Conservation (phyloP, 306 rosid genomes). For the Vigna mungo region DNA sequence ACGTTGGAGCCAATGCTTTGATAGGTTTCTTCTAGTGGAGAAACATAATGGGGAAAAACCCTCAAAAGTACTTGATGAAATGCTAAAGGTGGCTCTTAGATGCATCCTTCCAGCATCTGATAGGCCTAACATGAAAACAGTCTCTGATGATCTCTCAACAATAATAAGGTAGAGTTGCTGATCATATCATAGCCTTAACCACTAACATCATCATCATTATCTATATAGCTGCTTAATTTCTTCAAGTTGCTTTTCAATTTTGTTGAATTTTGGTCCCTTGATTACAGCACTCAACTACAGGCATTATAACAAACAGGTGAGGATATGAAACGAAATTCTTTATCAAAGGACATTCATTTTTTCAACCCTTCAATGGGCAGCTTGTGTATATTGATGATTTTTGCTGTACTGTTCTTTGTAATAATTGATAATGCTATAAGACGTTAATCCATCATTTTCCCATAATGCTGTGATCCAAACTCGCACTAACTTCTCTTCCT, state of each 20-base stretch:
- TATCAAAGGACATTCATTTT: constrained; percentile 50
- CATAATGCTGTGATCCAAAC: neutral
- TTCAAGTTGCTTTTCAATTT: constrained; percentile 15
- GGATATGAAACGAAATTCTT: constrained; percentile 46
- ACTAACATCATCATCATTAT: constrained; percentile 47
- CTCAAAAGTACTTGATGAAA: constrained; percentile 54
- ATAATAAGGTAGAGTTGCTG: constrained; percentile 54
- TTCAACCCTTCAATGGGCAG: constrained; percentile 33
- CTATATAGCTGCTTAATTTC: constrained; percentile 25
- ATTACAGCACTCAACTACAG: constrained; percentile 42
- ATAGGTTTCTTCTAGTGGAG: constrained; percentile 57
- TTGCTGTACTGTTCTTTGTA: neutral
- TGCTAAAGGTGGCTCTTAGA: constrained; percentile 72
- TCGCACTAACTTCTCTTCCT: neutral
- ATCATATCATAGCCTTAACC: constrained; percentile 34
- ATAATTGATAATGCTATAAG: neutral
- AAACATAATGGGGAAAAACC: constrained; percentile 29
- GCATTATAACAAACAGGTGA: constrained; percentile 29
- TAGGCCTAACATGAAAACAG: constrained; percentile 75
- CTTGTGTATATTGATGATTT: constrained; percentile 42
- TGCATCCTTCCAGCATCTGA: constrained; percentile 80
- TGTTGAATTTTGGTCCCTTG: constrained; percentile 34
- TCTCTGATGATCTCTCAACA: constrained; percentile 67
- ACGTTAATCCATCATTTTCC: neutral
- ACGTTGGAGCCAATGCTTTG: constrained; percentile 66